A percentile compares a stretch with the other conserved stretches of the same genome.
phyloP scores from a whole-genome alignment of 2,329 filamentous ascomycete species.

The Pestalotiopsis sp. region DNA sequence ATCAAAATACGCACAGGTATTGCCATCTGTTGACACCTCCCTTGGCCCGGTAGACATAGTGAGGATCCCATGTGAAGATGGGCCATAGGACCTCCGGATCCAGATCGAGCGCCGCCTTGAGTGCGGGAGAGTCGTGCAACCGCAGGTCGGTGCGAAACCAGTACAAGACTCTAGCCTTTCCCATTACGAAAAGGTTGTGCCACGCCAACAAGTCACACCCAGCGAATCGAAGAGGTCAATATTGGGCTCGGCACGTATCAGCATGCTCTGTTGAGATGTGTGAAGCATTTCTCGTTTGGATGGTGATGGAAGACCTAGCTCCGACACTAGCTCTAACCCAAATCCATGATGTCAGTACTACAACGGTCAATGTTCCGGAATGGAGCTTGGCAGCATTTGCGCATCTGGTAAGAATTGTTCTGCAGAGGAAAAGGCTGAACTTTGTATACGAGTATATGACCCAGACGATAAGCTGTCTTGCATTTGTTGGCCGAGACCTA shows the following conservation, averaged over 20 bases:
- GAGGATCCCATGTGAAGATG: slow-evolving; percentile 79
- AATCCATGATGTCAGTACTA: slow-evolving; percentile 25
- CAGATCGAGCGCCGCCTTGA: slow-evolving; percentile 70
- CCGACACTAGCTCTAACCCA: background rate
- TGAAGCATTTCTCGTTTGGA: background rate
- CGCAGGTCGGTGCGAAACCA: slow-evolving; percentile 80
- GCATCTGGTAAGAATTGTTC: background rate
- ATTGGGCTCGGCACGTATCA: background rate
- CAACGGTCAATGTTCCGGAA: background rate
- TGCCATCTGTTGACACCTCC: slow-evolving; percentile 75
- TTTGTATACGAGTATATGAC: background rate
- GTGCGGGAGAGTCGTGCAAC: slow-evolving; percentile 73
- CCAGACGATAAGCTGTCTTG: background rate
- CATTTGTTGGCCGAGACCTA: background rate
- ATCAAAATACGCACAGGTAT: slow-evolving; percentile 51
- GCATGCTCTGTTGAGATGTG: background rate
- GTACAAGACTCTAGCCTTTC: slow-evolving; percentile 61
- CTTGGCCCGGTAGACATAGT: slow-evolving; percentile 73
- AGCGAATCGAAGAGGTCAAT: no score
- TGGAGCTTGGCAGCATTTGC: background rate
- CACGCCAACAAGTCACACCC: background rate
- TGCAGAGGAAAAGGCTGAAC: background rate
- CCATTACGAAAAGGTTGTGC: slow-evolving; percentile 25
- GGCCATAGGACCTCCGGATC: slow-evolving; percentile 70
- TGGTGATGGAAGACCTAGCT: background rate